Percentiles rank a stretch among this genome's conserved stretches.
Evolutionary conservation across 2,329 filamentous ascomycete genomes (phyloP).

Genomic region (Trichoderma asperellum): DNA sequence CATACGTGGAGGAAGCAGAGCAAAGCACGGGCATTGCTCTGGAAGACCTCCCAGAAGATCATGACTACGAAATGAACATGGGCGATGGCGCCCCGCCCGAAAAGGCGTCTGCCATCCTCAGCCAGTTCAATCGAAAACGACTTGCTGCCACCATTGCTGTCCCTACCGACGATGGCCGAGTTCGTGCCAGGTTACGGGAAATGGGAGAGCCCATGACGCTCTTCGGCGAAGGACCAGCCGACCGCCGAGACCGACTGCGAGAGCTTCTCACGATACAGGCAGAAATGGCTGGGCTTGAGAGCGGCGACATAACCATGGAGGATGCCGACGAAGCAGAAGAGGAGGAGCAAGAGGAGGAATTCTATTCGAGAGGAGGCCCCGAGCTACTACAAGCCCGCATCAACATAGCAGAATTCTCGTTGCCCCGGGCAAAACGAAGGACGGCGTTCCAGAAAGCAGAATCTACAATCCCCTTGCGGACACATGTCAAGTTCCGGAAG

Average conservation of each 20-base stretch:
- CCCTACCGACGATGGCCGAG: conserved; percentile 88
- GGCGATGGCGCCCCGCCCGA: conserved; percentile 72
- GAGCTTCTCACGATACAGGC: conserved; percentile 76
- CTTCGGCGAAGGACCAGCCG: conserved; percentile 86
- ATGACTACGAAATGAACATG: conserved; percentile 79
- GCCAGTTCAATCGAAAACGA: conserved; percentile 89
- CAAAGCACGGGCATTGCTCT: conserved; percentile 56
- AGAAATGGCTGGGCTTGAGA: conserved; percentile 61
- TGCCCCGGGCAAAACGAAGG: conserved; percentile 79
- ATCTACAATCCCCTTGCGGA: conserved; percentile 79
- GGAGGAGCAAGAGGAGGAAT: conserved; percentile 85
- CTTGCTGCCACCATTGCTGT: conserved; percentile 87
- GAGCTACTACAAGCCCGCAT: conserved; percentile 76
- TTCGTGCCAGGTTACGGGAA: conserved; percentile 78
- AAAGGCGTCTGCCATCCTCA: conserved; percentile 81
- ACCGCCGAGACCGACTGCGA: conserved; percentile 83
- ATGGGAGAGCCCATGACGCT: conserved; percentile 92
- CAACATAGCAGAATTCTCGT: conserved; percentile 79
- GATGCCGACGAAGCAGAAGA: conserved; percentile 67
- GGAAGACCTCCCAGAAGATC: conserved; percentile 65
- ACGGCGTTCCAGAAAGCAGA: conserved; percentile 79
- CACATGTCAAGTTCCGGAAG: conserved; percentile 91
- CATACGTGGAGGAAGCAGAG: conserved; percentile 86
- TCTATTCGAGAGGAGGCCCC: conserved; percentile 83
- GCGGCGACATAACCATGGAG: conserved; percentile 64